Conservation (phyloP, 345 rosid genomes). For the Trapa incisa region DNA sequence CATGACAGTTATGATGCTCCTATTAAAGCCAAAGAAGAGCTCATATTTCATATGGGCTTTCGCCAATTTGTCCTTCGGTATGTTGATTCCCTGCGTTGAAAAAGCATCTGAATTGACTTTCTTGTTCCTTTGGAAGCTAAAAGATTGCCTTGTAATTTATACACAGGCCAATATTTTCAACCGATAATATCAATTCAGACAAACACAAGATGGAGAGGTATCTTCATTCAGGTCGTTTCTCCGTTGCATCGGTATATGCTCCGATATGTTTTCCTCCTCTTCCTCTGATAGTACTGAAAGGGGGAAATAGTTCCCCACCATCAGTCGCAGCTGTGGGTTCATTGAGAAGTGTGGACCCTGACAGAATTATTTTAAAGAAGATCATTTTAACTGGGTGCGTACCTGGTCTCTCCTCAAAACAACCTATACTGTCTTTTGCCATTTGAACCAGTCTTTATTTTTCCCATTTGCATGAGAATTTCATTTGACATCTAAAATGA, state of each 20-base stretch:
- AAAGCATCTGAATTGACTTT: neutral
- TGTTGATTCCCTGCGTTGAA: constrained; percentile 1
- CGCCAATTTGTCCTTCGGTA: constrained; percentile 88
- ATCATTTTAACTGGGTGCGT: constrained; percentile 84
- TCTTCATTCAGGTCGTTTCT: constrained; percentile 70
- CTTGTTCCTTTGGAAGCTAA: constrained; percentile 8
- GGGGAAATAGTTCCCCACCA: constrained; percentile 30
- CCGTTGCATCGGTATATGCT: constrained; percentile 73
- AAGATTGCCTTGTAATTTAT: constrained; percentile 3
- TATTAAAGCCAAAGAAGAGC: constrained; percentile 79
- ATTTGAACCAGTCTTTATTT: neutral
- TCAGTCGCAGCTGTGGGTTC: constrained; percentile 85
- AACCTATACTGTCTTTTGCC: neutral
- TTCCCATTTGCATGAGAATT: neutral
- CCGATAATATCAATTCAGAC: constrained; percentile 65
- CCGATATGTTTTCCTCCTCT: constrained; percentile 76
- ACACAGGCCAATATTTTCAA: constrained; percentile 78
- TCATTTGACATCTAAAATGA: neutral
- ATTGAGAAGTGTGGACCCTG: constrained; percentile 68
- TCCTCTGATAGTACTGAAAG: constrained; percentile 72
- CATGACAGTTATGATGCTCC: constrained; percentile 64
- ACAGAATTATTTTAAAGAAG: constrained; percentile 70
- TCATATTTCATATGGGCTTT: constrained; percentile 86
- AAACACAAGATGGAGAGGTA: constrained; percentile 98
- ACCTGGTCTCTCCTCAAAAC: neutral